Base-by-base conservation (phyloP, 163 green algal species). In the Prototheca stagnorum region DNA sequence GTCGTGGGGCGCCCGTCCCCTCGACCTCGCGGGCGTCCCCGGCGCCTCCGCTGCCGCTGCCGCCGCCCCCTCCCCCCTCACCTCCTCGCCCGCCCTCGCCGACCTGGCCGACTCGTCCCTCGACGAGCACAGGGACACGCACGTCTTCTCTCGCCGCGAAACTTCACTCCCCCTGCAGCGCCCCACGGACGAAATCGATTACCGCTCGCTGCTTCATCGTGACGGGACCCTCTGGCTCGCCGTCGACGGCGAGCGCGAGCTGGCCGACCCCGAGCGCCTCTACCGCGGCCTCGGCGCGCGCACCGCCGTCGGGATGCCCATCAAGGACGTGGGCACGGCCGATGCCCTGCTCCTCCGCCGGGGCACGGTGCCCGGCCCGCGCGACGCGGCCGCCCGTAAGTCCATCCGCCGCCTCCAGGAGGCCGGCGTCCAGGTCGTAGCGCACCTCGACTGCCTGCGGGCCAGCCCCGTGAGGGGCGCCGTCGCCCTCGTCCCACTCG, bases 271-370 rank as follows among this genome's bases (percentile, higher is more conserved):
- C 22, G 62, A 67, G 33, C 43, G 27, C 40, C 14, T 23, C 8
- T 98, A 96, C 78, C 65, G 72, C 42, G 62, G 70, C 39, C 78
- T 98, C 39, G 88, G 85, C 3, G 69, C 61, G 65, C 97, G 97
- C 80, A 62, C 95, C 65, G 82, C 74, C 2, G 86, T 99, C 47
- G 91, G 90, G 48, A 95, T 99, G 85, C 91, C 90, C 14, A 95
- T 98, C 78, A 96, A 95, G 68, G 89, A 96, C 71, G 84, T 95
- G 33, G 86, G 85, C 36, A 95, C 86, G 22, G 68, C 67, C 1
- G 80, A 91, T 63, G 79, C 62, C 25, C 48, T 90, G 20, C 36
- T 80, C 34, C 53, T 79, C 56, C 52, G 88, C n/a, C n/a, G n/a
- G n/a, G n/a, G n/a, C n/a, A n/a, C n/a, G 56, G 14, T 93, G 9